Percentiles rank a stretch among this genome's conserved stretches.
Conservation (phyloP, 495 filamentous ascomycete genomes). For the Thermothielavioides terrestris region DNA sequence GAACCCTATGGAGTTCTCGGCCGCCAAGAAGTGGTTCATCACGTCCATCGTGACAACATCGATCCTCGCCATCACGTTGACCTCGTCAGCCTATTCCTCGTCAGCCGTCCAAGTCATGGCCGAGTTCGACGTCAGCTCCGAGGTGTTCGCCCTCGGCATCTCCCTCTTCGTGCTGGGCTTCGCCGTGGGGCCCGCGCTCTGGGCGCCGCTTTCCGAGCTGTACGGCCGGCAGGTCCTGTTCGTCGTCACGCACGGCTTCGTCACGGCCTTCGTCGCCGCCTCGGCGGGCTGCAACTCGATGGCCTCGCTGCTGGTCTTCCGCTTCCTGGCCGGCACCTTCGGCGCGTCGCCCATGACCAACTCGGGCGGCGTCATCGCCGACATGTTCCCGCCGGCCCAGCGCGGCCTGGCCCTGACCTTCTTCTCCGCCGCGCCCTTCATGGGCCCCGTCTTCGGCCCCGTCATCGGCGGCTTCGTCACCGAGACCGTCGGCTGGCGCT, state of each 20-base stretch:
- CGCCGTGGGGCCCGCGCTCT: no score
- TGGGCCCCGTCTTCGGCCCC: slow-evolving; percentile 56
- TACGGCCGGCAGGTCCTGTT: slow-evolving; percentile 66
- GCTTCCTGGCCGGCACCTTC: slow-evolving; percentile 74
- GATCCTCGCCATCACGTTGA: no score
- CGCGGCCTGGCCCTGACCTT: slow-evolving; percentile 56
- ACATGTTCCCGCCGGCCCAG: slow-evolving; percentile 53
- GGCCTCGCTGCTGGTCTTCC: slow-evolving; percentile 58
- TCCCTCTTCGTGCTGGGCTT: no score
- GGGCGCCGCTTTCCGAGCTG: no score
- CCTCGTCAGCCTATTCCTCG: no score
- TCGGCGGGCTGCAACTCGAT: slow-evolving; percentile 54
- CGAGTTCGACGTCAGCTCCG: no score
- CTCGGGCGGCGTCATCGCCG: slow-evolving; percentile 64
- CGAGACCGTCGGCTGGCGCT: slow-evolving; percentile 48
- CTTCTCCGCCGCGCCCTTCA: slow-evolving; percentile 60
- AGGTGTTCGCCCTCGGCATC: no score
- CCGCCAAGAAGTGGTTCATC: no score
- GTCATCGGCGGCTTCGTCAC: slow-evolving; percentile 49
- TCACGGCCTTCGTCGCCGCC: slow-evolving; percentile 63
- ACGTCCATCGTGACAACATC: no score
- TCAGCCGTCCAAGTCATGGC: no score
- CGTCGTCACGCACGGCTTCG: slow-evolving; percentile 50
- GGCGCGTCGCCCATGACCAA: slow-evolving; percentile 68
- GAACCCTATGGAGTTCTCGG: no score